Percentiles rank a stretch among this genome's conserved stretches.
Conservation (phyloP, 345 rosid genomes). For the Eucalyptus cloeziana region DNA sequence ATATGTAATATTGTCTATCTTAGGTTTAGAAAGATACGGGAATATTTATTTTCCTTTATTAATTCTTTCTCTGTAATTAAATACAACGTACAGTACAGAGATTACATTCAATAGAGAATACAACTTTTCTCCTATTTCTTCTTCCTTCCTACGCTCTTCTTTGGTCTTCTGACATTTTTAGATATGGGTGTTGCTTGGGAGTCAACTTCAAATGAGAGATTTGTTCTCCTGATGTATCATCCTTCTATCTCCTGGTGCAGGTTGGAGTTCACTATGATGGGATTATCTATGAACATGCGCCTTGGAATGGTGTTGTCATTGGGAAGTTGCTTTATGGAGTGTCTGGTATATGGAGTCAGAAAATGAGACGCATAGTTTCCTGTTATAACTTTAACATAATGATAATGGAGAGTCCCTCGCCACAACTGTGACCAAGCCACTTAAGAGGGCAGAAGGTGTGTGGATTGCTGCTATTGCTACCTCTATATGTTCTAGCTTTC, state of each 20-base stretch:
- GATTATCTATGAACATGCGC: conserved; percentile 73
- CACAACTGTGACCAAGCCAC: background rate
- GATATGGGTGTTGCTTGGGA: background rate
- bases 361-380: conserved; percentile 33
- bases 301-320: conserved; percentile 74
- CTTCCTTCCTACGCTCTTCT: no score
- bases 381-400: background rate
- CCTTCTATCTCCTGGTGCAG: conserved; percentile 21
- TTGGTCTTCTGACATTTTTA: no score
- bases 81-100: no score
- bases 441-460: background rate
- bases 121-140: no score
- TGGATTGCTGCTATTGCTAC: background rate
- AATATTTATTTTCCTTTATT: no score
- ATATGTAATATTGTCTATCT: no score
- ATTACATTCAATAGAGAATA: no score
- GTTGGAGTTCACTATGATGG: conserved; percentile 88
- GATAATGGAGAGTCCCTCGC: background rate
- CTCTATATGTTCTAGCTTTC: background rate
- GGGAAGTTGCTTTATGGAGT: conserved; percentile 68
- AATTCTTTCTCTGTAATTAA: no score
- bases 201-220: background rate
- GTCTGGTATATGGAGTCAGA: conserved; percentile 67
- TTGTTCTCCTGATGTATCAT: background rate
- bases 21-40: no score